Evolutionary conservation across 495 filamentous ascomycete species (phyloP), one percentile per base, ranked within the genome.

Genomic region (Trichoderma orchidacearum): DNA sequence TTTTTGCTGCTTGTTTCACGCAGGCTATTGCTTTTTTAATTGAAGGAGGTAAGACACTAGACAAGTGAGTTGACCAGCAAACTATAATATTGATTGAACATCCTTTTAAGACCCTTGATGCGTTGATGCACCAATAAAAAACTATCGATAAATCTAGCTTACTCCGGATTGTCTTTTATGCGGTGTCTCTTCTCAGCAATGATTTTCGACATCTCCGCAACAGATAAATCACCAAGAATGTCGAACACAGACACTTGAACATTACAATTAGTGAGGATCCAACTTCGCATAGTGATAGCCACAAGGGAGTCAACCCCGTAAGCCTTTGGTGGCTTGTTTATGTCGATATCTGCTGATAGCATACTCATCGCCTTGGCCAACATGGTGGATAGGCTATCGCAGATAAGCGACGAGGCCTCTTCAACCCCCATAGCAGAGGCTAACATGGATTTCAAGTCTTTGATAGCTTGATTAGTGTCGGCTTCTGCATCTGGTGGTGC

Each of bases 261-360:
- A 17, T 31, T 45, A 12, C 17, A 28, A 6, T 27, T 17, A 17
- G 13, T 27, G 3, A 35, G 21, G 11, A 57, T 32, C 56, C 56
- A 57, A 13, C 7, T 32, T 1, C 56, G 28, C n/a, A 57, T 23
- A 15, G 32, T 32, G 30, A 67, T 61, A 25, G 64, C 63, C 13
- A 62, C 60, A 0, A 67, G 54, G 6, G 64, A 65, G 58, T 67
- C 64, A 17, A 67, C 61, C n/a, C 64, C 64, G 41, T 64, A 66
- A 12, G 60, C 58, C 15, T 51, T 63, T 9, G 61, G 55, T 1
- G 62, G 59, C 28, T 50, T 57, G 0, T 56, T 53, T 18, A 57
- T 53, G 35, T 63, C 61, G 17, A 65, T 55, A 9, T 65, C 61
- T 15, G 41, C 53, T 5, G 57, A 3, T 12, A 58, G 29, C 59